Conservation (phyloP, 352 stramenopile genomes). For the Pythium pyrilobum region DNA sequence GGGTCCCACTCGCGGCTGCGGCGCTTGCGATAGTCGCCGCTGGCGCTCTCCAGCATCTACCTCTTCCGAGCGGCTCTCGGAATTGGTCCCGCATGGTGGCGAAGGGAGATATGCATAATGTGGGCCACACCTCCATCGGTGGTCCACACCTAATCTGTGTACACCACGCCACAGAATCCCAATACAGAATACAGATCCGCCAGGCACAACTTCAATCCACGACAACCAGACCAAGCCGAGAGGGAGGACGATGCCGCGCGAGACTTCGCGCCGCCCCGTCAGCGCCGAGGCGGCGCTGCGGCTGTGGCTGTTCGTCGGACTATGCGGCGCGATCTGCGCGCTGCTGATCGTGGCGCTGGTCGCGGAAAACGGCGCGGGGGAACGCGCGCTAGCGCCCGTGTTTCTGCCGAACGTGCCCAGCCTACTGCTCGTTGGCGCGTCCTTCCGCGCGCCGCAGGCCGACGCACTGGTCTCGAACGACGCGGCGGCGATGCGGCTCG, state of each 20-base stretch:
- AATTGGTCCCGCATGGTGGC: no score
- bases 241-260: not conserved
- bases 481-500: constrained; percentile 23
- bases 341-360: constrained; percentile 15
- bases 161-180: not conserved
- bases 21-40: constrained; percentile 7
- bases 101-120: not conserved
- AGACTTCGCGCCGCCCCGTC: not conserved
- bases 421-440: not conserved
- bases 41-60: not conserved
- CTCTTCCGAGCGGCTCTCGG: not conserved
- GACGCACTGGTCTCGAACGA: not conserved
- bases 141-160: not conserved
- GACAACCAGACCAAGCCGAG: not conserved
- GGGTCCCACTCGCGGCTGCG: constrained; percentile 21
- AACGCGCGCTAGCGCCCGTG: constrained; percentile 4
- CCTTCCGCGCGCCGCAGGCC: not conserved
- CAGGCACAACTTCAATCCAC: constrained; percentile 10
- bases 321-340: constrained; percentile 7
- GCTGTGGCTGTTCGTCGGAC: constrained; percentile 11
- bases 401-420: constrained; percentile 3
- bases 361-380: not conserved
- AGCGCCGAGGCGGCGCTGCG: constrained; percentile 17
- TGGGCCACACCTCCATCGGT: not conserved
- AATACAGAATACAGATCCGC: no score